Evolutionary conservation across 1,139 yeast species (phyloP), one percentile per base, ranked within the genome.

Genomic region (Debaryomyces nepalensis): DNA sequence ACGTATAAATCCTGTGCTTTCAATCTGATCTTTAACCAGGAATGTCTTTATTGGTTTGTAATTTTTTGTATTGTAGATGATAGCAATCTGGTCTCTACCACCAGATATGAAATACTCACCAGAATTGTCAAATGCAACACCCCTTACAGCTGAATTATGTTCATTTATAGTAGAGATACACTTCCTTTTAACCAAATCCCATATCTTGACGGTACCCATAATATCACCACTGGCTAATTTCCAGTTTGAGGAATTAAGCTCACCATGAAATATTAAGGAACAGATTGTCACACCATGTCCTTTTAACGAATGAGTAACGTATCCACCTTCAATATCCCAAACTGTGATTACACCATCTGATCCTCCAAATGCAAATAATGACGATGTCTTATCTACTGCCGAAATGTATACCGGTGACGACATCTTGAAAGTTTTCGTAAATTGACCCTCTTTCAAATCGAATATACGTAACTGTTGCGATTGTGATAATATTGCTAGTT

Each of bases 261-360:
- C 85, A 16, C 96, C 96, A 59, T 77, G 75, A 61, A 93, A 89
- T 24, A 72, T 67, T 43, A 93, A 65, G 3, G 95, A 81, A 44
- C 96, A 86, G 33, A 93, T 77, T 5, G 96, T 87, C n/a, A 95
- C 84, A 15, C 96, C 96, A 62, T 95, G 99, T 0, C 99, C 98
- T 60, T 88, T 85, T 48, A 93, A 77, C 12, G 89, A 84, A 64
- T 93, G 99, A 0, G 99, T 93, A 2, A 86, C 80, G 51, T 78
- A 89, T 1, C 95, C 95, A 26, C 91, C 91, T 50, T 82, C 91
- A 34, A 93, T 77, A 63, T 93, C 99, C 87, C 96, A 90, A 2
- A 95, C 96, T 39, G 89, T 84, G 15, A 91, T 87, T 30, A 82
- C 79, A 39, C 99, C 98, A 61, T 95, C 99, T 0, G 97, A 87